These are phyloP conservation scores for Tarenaya hassleriana DNA, from an alignment of 345 rosid genomes.

Conservation along the genomic window DNA sequence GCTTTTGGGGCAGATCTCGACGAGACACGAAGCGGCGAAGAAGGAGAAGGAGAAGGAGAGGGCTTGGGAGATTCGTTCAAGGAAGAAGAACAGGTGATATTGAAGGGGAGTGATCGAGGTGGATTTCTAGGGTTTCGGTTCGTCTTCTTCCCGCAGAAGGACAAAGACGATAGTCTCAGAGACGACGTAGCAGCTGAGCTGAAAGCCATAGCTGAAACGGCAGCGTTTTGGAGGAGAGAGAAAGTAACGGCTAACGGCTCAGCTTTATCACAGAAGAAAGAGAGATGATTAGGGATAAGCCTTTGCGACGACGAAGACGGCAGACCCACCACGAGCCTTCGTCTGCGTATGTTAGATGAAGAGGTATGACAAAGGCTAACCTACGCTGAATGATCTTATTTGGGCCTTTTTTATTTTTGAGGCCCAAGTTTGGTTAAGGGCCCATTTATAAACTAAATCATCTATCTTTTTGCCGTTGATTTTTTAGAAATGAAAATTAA, in stretches of 20 bases:
- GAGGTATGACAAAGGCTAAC: no score
- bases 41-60: conserved; percentile 18
- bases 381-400: no score
- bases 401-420: no score
- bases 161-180: conserved; percentile 23
- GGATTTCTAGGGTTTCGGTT: conserved; percentile 22
- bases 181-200: conserved; percentile 29
- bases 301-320: conserved; percentile 15
- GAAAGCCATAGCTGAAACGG: conserved; percentile 31
- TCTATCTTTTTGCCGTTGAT: no score
- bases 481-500: no score
- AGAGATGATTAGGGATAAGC: conserved; percentile 18
- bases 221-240: conserved; percentile 16
- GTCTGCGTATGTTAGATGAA: conserved; percentile 25
- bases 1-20: conserved; percentile 52
- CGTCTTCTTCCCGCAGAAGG: conserved; percentile 26
- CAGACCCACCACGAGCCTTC: conserved; percentile 20
- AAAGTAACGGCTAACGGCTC: conserved; percentile 17
- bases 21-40: conserved; percentile 38
- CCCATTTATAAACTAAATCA: no score
- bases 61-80: conserved; percentile 27
- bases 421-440: no score
- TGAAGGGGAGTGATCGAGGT: conserved; percentile 13
- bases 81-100: conserved; percentile 23
- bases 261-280: conserved; percentile 15